phyloP scores from a whole-genome alignment of 1,284 basidiomycete species.

The Puccinia coronata region DNA sequence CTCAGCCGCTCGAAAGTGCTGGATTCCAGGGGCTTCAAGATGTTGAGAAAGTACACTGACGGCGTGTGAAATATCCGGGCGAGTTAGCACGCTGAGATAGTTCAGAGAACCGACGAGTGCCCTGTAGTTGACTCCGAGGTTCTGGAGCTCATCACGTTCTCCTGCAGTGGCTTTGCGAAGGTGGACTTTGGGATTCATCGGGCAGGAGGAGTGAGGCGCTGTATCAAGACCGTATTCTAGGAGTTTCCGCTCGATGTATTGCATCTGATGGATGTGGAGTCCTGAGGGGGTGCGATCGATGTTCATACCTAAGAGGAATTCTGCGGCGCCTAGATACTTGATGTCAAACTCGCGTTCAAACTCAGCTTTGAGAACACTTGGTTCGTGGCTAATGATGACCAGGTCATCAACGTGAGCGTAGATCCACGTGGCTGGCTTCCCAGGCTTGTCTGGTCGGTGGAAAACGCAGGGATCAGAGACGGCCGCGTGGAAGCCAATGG shows the following conservation, averaged over 20 bases:
- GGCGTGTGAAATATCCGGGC: not conserved
- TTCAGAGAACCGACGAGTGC: not conserved
- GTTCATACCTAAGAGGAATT: not conserved
- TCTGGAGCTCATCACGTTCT: not conserved
- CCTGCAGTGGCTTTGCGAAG: constrained; percentile 39
- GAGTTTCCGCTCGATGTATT: not conserved
- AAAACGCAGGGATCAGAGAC: constrained; percentile 8
- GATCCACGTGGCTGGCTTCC: not conserved
- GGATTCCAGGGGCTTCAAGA: not conserved
- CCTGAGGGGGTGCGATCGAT: not conserved
- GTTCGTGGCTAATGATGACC: not conserved
- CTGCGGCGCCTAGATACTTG: not conserved
- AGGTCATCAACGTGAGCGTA: not conserved
- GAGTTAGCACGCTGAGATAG: not conserved
- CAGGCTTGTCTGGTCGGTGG: not conserved
- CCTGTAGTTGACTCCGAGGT: not conserved
- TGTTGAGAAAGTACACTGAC: constrained; percentile 10
- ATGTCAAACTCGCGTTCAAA: not conserved
- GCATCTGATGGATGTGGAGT: not conserved
- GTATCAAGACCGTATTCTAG: not conserved
- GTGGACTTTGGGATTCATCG: constrained; percentile 68
- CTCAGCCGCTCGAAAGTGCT: not conserved
- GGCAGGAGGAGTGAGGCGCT: not conserved
- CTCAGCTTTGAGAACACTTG: not conserved
- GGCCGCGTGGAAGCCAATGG: not conserved